Evolutionary conservation across 805 yeast genomes (phyloP), one percentile per base, ranked within the genome.

Genomic region (Candida hungchunana): DNA sequence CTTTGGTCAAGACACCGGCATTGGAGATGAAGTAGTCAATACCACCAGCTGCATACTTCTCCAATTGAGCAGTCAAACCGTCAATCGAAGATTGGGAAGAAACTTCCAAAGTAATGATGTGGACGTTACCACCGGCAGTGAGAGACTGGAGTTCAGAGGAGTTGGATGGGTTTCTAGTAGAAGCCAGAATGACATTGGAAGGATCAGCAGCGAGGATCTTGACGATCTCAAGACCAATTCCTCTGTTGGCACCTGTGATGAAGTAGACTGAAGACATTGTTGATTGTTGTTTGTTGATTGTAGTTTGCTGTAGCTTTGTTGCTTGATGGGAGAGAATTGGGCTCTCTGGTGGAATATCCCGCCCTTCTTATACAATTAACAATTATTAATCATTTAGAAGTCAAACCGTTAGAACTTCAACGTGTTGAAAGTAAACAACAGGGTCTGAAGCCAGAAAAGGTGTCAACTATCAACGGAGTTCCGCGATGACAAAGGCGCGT

Each of bases 1-100:
- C n/a, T n/a, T n/a, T n/a, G n/a, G n/a, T n/a, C n/a, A n/a, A n/a
- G 24, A 44, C 31, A 18, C 35, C 48, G 40, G 27, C 44, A 31
- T 32, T 39, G 30, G 29, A 31, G 19, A 44, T 34, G 17, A 32
- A 30, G 26, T 38, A 39, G 26, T 41, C 40, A 32, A 44, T 37
- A 10, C 43, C 46, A 18, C 36, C 36, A 9, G 42, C 29, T 6
- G 40, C 40, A 19, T 30, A 21, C 18, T 26, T 12, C 11, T 20
- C 22, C 21, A 44, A 22, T 29, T 38, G 39, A 3, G 28, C 23
- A 24, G 26, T 26, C 14, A 43, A 18, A 8, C 20, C 22, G 11
- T 22, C 24, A 26, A 43, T 37, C 2, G 47, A 44, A 5, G 23
- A 29, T 16, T 33, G 23, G 7, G 31, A 24, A 6, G 37, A 31